These are phyloP conservation scores for Cajanus cajan DNA, from an alignment of 306 rosid species.

Conservation along the genomic window DNA sequence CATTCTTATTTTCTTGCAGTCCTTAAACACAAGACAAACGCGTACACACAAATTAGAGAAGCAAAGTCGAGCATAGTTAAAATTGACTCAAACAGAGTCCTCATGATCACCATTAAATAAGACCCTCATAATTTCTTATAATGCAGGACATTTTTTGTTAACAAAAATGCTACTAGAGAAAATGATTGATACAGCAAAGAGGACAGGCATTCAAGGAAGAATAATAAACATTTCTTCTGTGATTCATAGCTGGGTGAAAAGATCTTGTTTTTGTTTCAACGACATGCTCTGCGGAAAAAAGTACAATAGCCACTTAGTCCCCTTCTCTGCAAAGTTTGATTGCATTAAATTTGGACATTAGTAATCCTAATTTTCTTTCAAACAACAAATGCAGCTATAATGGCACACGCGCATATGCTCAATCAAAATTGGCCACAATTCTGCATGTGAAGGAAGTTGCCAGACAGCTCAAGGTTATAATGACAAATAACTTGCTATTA, in stretches of 20 bases:
- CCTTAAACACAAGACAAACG: background rate
- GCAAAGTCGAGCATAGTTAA: constrained; percentile 17
- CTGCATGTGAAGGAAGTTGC: constrained; percentile 84
- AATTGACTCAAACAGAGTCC: background rate
- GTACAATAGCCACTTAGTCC: constrained; percentile 36
- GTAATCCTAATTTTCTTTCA: background rate
- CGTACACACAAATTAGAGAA: background rate
- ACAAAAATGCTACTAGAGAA: constrained; percentile 83
- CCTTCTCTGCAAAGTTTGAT: background rate
- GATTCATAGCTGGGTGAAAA: constrained; percentile 85
- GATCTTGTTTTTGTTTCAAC: constrained; percentile 57
- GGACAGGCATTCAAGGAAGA: constrained; percentile 85
- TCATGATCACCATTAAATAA: background rate
- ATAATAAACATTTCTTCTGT: constrained; percentile 82
- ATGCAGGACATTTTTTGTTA: constrained; percentile 78
- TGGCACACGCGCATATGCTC: constrained; percentile 89
- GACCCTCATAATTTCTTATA: background rate
- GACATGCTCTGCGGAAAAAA: constrained; percentile 68
- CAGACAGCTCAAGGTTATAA: constrained; percentile 73
- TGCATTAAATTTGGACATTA: constrained; percentile 2
- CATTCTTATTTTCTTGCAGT: background rate
- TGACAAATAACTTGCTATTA: background rate
- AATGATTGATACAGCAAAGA: constrained; percentile 80
- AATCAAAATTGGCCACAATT: constrained; percentile 79
- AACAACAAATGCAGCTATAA: constrained; percentile 65